A percentile compares a stretch with the other conserved stretches of the same genome.
phyloP scores from a whole-genome alignment of 2,329 filamentous ascomycete genomes.

The Colletotrichum camelliae region DNA sequence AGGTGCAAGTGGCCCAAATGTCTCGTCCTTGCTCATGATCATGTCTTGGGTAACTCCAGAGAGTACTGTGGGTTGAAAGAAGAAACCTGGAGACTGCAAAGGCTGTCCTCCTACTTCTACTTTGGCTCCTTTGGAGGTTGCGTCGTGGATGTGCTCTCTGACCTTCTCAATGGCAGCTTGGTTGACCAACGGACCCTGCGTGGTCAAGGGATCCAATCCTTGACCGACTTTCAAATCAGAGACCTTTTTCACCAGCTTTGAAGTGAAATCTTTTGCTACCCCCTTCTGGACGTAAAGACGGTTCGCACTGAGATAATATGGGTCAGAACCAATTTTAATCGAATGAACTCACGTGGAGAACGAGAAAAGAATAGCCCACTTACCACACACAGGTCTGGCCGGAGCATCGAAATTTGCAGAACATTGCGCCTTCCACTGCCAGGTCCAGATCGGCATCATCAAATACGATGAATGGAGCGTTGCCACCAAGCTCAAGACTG shows the following conservation, averaged over 20 bases:
- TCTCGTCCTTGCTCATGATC: conserved; percentile 71
- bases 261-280: conserved; percentile 63
- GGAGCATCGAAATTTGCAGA: conserved; percentile 74
- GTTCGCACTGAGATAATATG: conserved; percentile 44
- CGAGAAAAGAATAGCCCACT: background rate
- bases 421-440: conserved; percentile 69
- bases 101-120: conserved; percentile 62
- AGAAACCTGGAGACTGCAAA: conserved; percentile 65
- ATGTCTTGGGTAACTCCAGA: conserved; percentile 70
- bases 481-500: conserved; percentile 76
- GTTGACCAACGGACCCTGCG: conserved; percentile 69
- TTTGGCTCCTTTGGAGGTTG: conserved; percentile 63
- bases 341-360: background rate
- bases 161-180: conserved; percentile 68
- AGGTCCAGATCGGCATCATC: conserved; percentile 77
- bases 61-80: conserved; percentile 73
- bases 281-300: conserved; percentile 61
- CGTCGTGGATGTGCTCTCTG: conserved; percentile 66
- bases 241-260: conserved; percentile 56
- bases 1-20: conserved; percentile 74
- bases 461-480: conserved; percentile 79
- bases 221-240: conserved; percentile 62
- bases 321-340: background rate
- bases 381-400: conserved; percentile 71
- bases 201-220: conserved; percentile 59